Evolutionary conservation across 257 asterid species (phyloP).

Genomic region (Capsicum pubescens): DNA sequence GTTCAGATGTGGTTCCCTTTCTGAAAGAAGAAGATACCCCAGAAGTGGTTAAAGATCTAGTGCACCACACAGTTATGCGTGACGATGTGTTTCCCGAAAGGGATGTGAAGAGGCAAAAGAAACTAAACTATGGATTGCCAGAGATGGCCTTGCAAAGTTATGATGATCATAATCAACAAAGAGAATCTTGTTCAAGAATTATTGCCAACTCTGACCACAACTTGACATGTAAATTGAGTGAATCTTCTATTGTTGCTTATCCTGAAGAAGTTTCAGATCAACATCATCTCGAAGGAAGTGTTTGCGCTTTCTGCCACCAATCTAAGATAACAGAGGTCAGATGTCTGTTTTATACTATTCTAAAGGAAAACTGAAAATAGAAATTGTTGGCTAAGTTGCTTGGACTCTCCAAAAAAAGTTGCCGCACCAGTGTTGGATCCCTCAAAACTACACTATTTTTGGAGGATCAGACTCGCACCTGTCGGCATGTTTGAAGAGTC

Average conservation of each 20-base stretch:
- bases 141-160: conserved; percentile 36
- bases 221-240: conserved; percentile 40
- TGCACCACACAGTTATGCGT: conserved; percentile 14
- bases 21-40: conserved; percentile 24
- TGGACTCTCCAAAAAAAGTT: too few relatives aligned
- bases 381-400: too few relatives aligned
- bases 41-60: conserved; percentile 35
- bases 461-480: too few relatives aligned
- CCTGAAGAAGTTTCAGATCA: conserved; percentile 34
- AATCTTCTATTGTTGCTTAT: conserved; percentile 36
- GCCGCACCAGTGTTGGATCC: too few relatives aligned
- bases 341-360: conserved; percentile 3
- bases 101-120: conserved; percentile 80
- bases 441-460: too few relatives aligned
- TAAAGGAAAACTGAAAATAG: neutral
- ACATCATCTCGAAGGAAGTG: conserved; percentile 34
- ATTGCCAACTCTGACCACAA: conserved; percentile 24
- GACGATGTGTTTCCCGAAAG: conserved; percentile 42
- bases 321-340: conserved; percentile 75
- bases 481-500: too few relatives aligned
- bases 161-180: conserved; percentile 34
- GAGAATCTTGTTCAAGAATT: conserved; percentile 29
- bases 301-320: conserved; percentile 83
- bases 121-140: conserved; percentile 51
- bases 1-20: conserved; percentile 28